Percentiles rank a stretch among this genome's conserved stretches.
Evolutionary conservation across 495 filamentous ascomycete genomes (phyloP).

Genomic region (Barbatosphaeria neglecta): DNA sequence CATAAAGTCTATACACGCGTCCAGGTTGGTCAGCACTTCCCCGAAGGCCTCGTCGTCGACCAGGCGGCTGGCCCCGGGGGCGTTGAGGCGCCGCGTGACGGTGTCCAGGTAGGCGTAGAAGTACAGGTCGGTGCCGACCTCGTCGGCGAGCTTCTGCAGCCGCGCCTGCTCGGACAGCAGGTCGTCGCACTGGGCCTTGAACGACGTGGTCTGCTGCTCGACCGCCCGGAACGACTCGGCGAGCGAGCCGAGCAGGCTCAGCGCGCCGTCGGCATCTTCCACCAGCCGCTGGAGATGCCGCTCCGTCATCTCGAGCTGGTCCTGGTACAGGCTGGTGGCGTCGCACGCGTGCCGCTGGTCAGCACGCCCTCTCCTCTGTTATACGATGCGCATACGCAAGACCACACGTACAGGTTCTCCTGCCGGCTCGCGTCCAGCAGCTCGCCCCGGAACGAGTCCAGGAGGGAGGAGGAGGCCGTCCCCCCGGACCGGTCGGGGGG

Average conservation of each 20-base stretch:
- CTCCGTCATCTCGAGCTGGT: constrained; percentile 68
- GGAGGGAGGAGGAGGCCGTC: constrained; percentile 46
- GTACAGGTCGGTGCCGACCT: constrained; percentile 71
- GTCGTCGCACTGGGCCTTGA: constrained; percentile 84
- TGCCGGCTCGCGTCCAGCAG: constrained; percentile 72
- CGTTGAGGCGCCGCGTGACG: constrained; percentile 80
- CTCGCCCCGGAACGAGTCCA: constrained; percentile 49
- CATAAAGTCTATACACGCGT: constrained; percentile 87
- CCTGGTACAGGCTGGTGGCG: constrained; percentile 50
- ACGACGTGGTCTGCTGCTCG: constrained; percentile 78
- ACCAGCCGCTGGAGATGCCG: constrained; percentile 75
- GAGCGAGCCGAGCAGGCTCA: constrained; percentile 61
- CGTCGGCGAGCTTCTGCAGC: constrained; percentile 62
- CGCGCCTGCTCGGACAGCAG: constrained; percentile 67
- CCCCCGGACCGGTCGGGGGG: constrained; percentile 45
- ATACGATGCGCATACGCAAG: no score
- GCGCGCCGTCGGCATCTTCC: constrained; percentile 55
- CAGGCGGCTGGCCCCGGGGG: constrained; percentile 73
- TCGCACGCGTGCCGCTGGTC: background rate
- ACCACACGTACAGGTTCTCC: constrained; percentile 70
- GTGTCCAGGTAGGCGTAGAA: constrained; percentile 90
- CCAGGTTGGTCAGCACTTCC: constrained; percentile 73
- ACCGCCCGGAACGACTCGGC: constrained; percentile 77
- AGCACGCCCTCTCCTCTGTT: no score
- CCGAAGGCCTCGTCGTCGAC: constrained; percentile 72